Percentiles rank a stretch among this genome's conserved stretches.
Evolutionary conservation across 2,329 filamentous ascomycete genomes (phyloP).

Genomic region (Colletotrichum spaethianum): DNA sequence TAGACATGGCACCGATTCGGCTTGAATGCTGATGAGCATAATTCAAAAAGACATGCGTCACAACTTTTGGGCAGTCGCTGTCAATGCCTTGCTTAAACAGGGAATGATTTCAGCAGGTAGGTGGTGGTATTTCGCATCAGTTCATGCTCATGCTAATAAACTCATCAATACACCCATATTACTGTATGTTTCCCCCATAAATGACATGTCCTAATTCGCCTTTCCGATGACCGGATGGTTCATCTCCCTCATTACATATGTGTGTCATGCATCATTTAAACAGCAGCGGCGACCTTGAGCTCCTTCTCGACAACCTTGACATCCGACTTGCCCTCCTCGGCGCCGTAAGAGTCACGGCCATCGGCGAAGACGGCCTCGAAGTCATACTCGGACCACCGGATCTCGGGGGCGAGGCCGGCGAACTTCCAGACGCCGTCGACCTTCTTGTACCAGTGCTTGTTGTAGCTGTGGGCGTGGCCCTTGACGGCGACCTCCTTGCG

Average conservation of each 20-base stretch:
- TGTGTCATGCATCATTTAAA: neutral
- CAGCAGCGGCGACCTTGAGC: conserved; percentile 25
- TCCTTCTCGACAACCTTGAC: conserved; percentile 36
- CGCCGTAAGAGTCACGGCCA: conserved; percentile 39
- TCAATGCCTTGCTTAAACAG: no score
- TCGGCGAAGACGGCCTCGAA: conserved; percentile 67
- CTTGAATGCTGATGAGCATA: neutral
- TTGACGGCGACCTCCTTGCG: conserved; percentile 66
- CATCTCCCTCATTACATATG: neutral
- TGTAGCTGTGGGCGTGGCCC: conserved; percentile 72
- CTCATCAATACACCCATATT: neutral
- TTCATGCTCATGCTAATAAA: neutral
- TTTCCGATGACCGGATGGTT: neutral
- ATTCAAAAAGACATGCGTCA: no score
- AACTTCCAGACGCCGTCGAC: conserved; percentile 74
- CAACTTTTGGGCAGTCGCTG: no score
- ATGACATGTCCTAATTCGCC: conserved; percentile 4
- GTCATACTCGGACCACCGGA: conserved; percentile 71
- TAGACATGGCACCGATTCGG: neutral
- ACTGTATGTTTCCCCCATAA: neutral
- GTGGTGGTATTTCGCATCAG: conserved; percentile 2
- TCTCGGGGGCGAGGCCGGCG: conserved; percentile 68
- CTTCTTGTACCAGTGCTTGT: conserved; percentile 71
- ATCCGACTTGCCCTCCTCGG: conserved; percentile 18
- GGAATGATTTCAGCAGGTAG: neutral